phyloP scores from a whole-genome alignment of 2,329 filamentous ascomycete species.

The Microcyclospora pomicola region DNA sequence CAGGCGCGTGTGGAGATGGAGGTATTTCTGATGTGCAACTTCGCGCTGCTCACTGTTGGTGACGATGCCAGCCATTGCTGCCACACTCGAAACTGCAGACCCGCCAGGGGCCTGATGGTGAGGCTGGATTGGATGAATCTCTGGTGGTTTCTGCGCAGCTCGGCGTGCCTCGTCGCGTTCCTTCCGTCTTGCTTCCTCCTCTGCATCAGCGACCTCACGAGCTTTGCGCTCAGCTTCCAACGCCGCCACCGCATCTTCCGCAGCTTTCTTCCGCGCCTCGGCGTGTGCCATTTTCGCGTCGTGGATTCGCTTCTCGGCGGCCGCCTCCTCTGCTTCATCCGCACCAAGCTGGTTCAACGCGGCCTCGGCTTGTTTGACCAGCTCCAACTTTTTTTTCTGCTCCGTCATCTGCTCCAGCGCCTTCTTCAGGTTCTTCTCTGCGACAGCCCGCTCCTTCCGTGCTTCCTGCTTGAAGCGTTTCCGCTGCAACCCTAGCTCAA shows the following conservation, averaged over 20 bases:
- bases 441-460: slow-evolving; percentile 24
- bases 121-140: background rate
- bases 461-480: slow-evolving; percentile 22
- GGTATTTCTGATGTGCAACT: slow-evolving; percentile 34
- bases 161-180: slow-evolving; percentile 7
- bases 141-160: background rate
- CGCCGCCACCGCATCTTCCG: slow-evolving; percentile 19
- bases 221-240: slow-evolving; percentile 16
- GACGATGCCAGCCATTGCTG: slow-evolving; percentile 1
- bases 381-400: slow-evolving; percentile 21
- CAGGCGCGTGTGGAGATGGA: slow-evolving; percentile 51
- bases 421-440: slow-evolving; percentile 30
- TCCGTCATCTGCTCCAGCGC: slow-evolving; percentile 28
- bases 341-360: slow-evolving; percentile 8
- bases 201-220: slow-evolving; percentile 9
- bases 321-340: slow-evolving; percentile 11
- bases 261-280: slow-evolving; percentile 4
- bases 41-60: slow-evolving; percentile 21
- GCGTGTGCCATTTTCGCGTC: slow-evolving; percentile 15
- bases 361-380: slow-evolving; percentile 8
- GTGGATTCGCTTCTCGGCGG: slow-evolving; percentile 10
- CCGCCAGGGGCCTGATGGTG: background rate
- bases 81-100: background rate
- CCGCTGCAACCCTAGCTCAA: slow-evolving; percentile 30
- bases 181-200: slow-evolving; percentile 15